Evolutionary conservation across 78 protist species (phyloP).

Genomic region (Dictyostelium brefeldianum): DNA sequence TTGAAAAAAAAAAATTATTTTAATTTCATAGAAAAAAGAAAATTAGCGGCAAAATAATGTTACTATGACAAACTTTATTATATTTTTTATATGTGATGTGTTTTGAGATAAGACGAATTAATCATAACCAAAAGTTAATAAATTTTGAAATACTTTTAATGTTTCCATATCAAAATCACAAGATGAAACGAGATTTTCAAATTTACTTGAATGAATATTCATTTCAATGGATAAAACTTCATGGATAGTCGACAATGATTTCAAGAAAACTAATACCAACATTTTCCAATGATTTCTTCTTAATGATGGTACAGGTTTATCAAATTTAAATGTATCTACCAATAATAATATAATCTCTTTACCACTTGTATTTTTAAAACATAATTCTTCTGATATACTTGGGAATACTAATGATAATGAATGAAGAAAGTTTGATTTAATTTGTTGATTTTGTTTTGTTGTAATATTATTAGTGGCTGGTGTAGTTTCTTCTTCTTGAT

Average conservation of each 20-base stretch:
- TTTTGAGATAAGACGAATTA: too few relatives aligned
- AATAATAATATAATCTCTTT: slow-evolving; percentile 6
- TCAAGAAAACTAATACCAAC: slow-evolving; percentile 41
- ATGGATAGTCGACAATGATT: slow-evolving; percentile 22
- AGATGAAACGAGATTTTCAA: slow-evolving; percentile 1
- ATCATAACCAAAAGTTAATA: slow-evolving; percentile 40
- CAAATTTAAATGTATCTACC: slow-evolving; percentile 52
- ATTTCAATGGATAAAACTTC: not conserved
- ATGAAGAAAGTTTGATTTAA: slow-evolving; percentile 40
- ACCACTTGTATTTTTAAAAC: not conserved
- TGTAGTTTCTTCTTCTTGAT: not conserved
- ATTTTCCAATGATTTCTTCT: slow-evolving; percentile 55
- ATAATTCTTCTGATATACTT: not conserved
- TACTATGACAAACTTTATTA: too few relatives aligned
- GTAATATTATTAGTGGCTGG: not conserved
- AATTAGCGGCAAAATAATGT: too few relatives aligned
- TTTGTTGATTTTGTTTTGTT: slow-evolving; percentile 25
- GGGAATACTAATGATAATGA: slow-evolving; percentile 16
- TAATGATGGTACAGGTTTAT: slow-evolving; percentile 60
- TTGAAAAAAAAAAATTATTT: not conserved
- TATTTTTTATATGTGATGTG: too few relatives aligned
- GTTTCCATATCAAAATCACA: slow-evolving; percentile 47
- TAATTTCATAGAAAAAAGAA: too few relatives aligned
- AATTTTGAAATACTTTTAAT: slow-evolving; percentile 70
- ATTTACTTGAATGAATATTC: not conserved